Percentiles rank a stretch among this genome's conserved stretches.
These are phyloP conservation scores for Aspergillus fischeri DNA, from an alignment of 2,329 filamentous ascomycete genomes.

Conservation along the genomic window DNA sequence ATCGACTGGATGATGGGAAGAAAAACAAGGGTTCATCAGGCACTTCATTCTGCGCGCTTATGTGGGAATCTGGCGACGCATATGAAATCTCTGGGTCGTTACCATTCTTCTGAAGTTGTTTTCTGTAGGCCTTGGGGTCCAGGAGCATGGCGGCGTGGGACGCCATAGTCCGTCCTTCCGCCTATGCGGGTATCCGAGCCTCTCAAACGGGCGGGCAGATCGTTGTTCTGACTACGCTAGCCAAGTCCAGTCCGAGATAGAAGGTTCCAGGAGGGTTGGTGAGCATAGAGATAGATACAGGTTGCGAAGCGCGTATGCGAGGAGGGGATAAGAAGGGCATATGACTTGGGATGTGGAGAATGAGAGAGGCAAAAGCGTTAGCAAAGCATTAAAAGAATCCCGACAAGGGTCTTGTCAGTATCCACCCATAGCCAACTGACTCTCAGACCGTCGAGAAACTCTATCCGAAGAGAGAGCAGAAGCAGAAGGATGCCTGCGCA, in stretches of 20 bases:
- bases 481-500: not conserved
- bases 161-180: conserved; percentile 27
- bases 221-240: not conserved
- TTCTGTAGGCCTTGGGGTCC: conserved; percentile 41
- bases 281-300: not conserved
- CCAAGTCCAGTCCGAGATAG: not conserved
- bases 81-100: conserved; percentile 14
- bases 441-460: not conserved
- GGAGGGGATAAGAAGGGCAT: not conserved
- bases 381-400: not conserved
- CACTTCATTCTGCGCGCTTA: conserved; percentile 3
- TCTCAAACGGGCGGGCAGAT: not conserved
- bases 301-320: not conserved
- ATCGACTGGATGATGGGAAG: conserved; percentile 10
- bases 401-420: not conserved
- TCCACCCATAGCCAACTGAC: not conserved
- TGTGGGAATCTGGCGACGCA: conserved; percentile 6
- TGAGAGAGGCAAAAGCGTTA: not conserved
- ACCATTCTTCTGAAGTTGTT: conserved; percentile 34
- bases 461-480: not conserved
- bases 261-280: not conserved
- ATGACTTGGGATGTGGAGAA: not conserved
- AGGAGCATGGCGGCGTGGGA: conserved; percentile 41
- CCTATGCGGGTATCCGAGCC: conserved; percentile 14
- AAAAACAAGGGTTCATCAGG: conserved; percentile 9